These are phyloP conservation scores for Pseudozyma sp. DNA, from an alignment of 1,284 basidiomycete species.

Conservation along the genomic window DNA sequence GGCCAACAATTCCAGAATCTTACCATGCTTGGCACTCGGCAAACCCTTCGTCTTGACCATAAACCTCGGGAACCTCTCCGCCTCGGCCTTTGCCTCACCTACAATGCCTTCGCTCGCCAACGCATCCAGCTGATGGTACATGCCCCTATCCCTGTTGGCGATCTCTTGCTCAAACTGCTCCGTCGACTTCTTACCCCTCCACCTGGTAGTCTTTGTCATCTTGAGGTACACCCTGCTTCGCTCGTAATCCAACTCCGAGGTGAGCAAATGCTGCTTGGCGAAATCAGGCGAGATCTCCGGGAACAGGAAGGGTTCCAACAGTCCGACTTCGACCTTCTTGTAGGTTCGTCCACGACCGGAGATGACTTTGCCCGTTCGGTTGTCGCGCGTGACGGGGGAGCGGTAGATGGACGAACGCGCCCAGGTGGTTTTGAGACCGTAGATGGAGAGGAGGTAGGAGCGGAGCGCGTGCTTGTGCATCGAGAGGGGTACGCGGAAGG, in stretches of 20 bases:
- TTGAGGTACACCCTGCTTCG: conserved; percentile 52
- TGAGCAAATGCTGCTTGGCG: conserved; percentile 46
- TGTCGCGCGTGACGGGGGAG: conserved; percentile 47
- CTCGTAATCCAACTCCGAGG: conserved; percentile 58
- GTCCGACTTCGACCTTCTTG: conserved; percentile 67
- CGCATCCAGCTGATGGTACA: conserved; percentile 26
- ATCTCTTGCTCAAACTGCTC: conserved; percentile 43
- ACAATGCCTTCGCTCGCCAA: conserved; percentile 17
- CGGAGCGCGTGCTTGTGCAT: conserved; percentile 92
- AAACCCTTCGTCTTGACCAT: conserved; percentile 45
- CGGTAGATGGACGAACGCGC: conserved; percentile 89
- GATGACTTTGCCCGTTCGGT: conserved; percentile 72
- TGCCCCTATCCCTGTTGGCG: conserved; percentile 15
- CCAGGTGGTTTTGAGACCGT: conserved; percentile 83
- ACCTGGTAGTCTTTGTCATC: conserved; percentile 59
- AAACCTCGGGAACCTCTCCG: conserved; percentile 33
- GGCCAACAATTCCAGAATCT: conserved; percentile 51
- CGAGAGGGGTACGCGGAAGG: conserved; percentile 84
- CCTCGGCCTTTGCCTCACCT: conserved; percentile 4
- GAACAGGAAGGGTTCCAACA: conserved; percentile 67
- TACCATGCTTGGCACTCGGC: conserved; percentile 57
- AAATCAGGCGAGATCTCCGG: conserved; percentile 60
- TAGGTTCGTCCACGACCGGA: conserved; percentile 51
- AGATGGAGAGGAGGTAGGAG: conserved; percentile 83
- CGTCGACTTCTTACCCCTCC: conserved; percentile 50